Evolutionary conservation across 2,329 filamentous ascomycete genomes (phyloP).

Genomic region (Aspergillus pseudonomiae): DNA sequence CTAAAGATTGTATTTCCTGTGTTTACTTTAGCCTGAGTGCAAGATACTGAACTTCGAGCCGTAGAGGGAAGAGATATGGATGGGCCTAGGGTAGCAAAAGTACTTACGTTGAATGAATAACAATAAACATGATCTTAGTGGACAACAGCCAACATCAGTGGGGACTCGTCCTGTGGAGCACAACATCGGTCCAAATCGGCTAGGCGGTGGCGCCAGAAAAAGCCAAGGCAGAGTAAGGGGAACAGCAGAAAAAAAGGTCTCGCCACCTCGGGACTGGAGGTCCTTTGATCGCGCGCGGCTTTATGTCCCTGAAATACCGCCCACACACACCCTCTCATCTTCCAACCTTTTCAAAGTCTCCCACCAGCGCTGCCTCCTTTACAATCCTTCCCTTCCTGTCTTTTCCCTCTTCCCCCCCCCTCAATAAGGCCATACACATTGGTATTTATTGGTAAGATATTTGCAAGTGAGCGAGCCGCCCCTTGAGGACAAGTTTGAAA

Average conservation of each 20-base stretch:
- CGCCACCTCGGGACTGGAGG: conserved; percentile 39
- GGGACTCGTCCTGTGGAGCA: background rate
- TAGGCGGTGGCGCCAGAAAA: conserved; percentile 36
- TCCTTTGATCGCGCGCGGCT: conserved; percentile 20
- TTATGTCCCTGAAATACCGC: conserved; percentile 26
- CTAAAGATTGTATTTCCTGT: background rate
- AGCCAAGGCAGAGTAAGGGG: conserved; percentile 22
- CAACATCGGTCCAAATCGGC: conserved; percentile 32
- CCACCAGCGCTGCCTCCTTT: background rate
- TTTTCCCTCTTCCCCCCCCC: background rate
- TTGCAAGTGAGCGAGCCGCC: background rate
- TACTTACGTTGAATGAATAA: background rate
- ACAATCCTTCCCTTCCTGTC: background rate
- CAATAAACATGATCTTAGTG: conserved; percentile 4
- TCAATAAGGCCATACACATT: background rate
- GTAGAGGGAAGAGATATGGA: background rate
- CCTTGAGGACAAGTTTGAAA: background rate
- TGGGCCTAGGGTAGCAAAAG: background rate
- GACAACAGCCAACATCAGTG: conserved; percentile 1
- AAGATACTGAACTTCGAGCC: background rate
- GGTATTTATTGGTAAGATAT: background rate
- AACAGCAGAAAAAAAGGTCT: conserved; percentile 27
- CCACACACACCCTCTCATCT: conserved; percentile 1
- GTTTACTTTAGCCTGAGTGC: background rate
- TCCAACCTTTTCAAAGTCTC: background rate